Base-by-base conservation (phyloP, 179 eudicot genomes). In the Camellia oleifera region DNA sequence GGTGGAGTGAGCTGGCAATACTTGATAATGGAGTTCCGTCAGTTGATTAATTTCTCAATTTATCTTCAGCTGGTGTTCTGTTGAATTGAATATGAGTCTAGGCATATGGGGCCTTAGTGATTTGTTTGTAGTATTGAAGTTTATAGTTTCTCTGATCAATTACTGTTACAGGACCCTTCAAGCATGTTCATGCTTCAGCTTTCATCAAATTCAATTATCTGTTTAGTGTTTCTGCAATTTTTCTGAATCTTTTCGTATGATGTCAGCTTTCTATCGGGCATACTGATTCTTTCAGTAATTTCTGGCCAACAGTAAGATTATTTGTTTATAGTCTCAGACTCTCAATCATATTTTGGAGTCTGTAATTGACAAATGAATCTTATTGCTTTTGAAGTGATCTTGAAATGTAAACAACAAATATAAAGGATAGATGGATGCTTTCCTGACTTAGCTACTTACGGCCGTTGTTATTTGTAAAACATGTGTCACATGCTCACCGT, bases 171-270 rank as follows among this genome's bases (percentile, higher is more conserved):
- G 52, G 52, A 3, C 52, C 52, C 52, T 2, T 52, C 40, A 10
- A 50, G 40, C 42, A 72, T 50, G 53, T 23, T 50, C n/a, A 23
- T 72, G 17, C n/a, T 72, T 72, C 9, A 9, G 57, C 20, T 48
- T 72, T 72, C 61, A 50, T 52, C 75, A 52, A 72, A 58, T 52
- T 52, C 61, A 53, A 12, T 52, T 50, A 11, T 72, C 60, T 17
- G 26, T 46, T 45, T 70, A 6, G 5, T 17, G 44, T 72, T 13
- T 50, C 4, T 11, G 5, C 15, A 20, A 18, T 7, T 44, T 69
- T 69, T 7, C 42, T 9, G 40, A 46, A 17, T 70, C 61, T 10
- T 72, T 72, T 9, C 0, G 11, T 52, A 52, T 50, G 42, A 52
- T 72, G 44, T 5, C 75, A 52, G n/a, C 44, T 18, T 52, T 20